phyloP scores from a whole-genome alignment of 805 yeast genomes.

The Danielozyma ontarioensis region DNA sequence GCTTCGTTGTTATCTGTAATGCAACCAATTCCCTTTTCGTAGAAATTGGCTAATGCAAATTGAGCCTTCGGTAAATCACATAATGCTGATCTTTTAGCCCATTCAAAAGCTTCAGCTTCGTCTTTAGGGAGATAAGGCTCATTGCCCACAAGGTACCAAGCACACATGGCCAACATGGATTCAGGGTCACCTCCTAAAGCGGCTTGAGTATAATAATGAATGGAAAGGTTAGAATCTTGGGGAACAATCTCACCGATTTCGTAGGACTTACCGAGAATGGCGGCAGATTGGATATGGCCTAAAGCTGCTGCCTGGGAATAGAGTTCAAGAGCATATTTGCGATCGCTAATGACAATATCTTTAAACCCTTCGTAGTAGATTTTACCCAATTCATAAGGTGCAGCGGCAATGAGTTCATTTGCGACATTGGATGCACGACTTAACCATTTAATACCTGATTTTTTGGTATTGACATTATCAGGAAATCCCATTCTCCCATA shows the following conservation, averaged over 20 bases:
- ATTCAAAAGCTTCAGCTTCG: slow-evolving; percentile 82
- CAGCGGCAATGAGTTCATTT: slow-evolving; percentile 81
- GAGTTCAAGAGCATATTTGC: slow-evolving; percentile 76
- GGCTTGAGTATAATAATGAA: slow-evolving; percentile 89
- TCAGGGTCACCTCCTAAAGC: slow-evolving; percentile 84
- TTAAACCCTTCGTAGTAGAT: slow-evolving; percentile 79
- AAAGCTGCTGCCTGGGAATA: slow-evolving; percentile 85
- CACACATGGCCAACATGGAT: slow-evolving; percentile 90
- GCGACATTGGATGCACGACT: slow-evolving; percentile 82
- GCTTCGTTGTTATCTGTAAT: slow-evolving; percentile 52
- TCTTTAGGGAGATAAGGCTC: slow-evolving; percentile 77
- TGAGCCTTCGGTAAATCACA: slow-evolving; percentile 77
- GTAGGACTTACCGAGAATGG: slow-evolving; percentile 75
- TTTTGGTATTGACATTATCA: slow-evolving; percentile 62
- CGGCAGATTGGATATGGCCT: slow-evolving; percentile 77
- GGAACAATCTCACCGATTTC: slow-evolving; percentile 76
- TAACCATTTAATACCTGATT: slow-evolving; percentile 89
- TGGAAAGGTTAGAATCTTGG: slow-evolving; percentile 75
- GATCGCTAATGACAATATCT: slow-evolving; percentile 83
- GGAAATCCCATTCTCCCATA: slow-evolving; percentile 80
- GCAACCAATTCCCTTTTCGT: slow-evolving; percentile 86
- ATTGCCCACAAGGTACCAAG: slow-evolving; percentile 93
- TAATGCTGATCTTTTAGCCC: slow-evolving; percentile 88
- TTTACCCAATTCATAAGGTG: slow-evolving; percentile 87
- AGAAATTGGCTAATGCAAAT: slow-evolving; percentile 76